Conservation (phyloP, 768 basidiomycete species). For the Auricularia sp. region DNA sequence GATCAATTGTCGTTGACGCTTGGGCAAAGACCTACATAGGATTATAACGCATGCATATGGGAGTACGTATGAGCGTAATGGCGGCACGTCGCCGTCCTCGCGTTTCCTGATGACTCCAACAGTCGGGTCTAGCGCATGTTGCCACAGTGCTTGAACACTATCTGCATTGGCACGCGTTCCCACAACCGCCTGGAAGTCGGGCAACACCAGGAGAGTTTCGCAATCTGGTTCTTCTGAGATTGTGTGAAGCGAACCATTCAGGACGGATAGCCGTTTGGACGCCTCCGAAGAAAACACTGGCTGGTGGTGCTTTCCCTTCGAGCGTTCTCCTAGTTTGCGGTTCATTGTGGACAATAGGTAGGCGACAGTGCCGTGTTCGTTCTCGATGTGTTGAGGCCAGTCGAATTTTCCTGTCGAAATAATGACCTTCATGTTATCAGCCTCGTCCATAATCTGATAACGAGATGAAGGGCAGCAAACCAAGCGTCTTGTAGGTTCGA, state of each 20-base stretch:
- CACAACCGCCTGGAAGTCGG: slow-evolving; percentile 79
- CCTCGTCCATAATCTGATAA: not conserved
- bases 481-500: slow-evolving; percentile 77
- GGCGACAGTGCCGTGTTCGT: slow-evolving; percentile 61
- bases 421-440: slow-evolving; percentile 42
- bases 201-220: slow-evolving; percentile 81
- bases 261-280: slow-evolving; percentile 50
- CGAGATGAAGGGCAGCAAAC: slow-evolving; percentile 25
- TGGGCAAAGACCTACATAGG: slow-evolving; percentile 52
- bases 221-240: slow-evolving; percentile 51
- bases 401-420: slow-evolving; percentile 86
- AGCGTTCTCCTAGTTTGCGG: slow-evolving; percentile 12
- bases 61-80: slow-evolving; percentile 62
- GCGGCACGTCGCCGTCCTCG: slow-evolving; percentile 30
- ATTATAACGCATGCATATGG: slow-evolving; percentile 88
- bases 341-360: slow-evolving; percentile 32
- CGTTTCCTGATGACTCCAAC: slow-evolving; percentile 32
- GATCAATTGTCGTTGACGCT: not conserved
- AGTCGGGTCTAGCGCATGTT: slow-evolving; percentile 48
- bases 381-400: slow-evolving; percentile 75
- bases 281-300: slow-evolving; percentile 53
- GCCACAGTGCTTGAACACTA: slow-evolving; percentile 62
- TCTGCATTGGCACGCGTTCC: not conserved
- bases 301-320: slow-evolving; percentile 16
- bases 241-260: slow-evolving; percentile 76